Conservation (phyloP, 768 basidiomycete genomes). For the Termitomyces eurrhizus region DNA sequence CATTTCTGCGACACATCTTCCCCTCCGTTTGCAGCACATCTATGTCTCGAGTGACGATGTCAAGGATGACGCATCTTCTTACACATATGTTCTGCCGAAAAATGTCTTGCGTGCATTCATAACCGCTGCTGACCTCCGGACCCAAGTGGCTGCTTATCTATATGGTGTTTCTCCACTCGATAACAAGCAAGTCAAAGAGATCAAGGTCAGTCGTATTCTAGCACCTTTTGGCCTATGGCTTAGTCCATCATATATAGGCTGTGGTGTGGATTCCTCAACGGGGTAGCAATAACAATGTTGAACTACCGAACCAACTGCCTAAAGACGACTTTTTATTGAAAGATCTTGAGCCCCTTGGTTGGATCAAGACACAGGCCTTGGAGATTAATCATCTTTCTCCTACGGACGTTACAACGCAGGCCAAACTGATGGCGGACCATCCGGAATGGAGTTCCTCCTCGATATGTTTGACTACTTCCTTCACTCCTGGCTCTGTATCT, state of each 20-base stretch:
- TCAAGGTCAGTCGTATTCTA: slow-evolving; percentile 54
- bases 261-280: slow-evolving; percentile 98
- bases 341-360: slow-evolving; percentile 92
- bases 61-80: slow-evolving; percentile 93
- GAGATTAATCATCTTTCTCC: slow-evolving; percentile 93
- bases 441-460: slow-evolving; percentile 92
- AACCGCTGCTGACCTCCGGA: slow-evolving; percentile 88
- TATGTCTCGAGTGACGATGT: slow-evolving; percentile 99
- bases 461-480: slow-evolving; percentile 91
- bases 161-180: slow-evolving; percentile 93
- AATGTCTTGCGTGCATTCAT: slow-evolving; percentile 95
- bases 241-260: slow-evolving; percentile 39
- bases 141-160: slow-evolving; percentile 91
- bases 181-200: slow-evolving; percentile 98
- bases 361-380: slow-evolving; percentile 95
- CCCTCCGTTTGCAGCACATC: slow-evolving; percentile 95
- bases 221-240: background rate
- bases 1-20: slow-evolving; percentile 94
- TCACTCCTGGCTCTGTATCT: slow-evolving; percentile 97
- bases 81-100: slow-evolving; percentile 96
- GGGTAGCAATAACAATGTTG: slow-evolving; percentile 91
- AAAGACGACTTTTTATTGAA: slow-evolving; percentile 94
- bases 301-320: slow-evolving; percentile 85
- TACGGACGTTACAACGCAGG: slow-evolving; percentile 89
- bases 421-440: slow-evolving; percentile 95